Evolutionary conservation across 2,329 filamentous ascomycete species (phyloP).

Genomic region (Paradendryphiella salina): DNA sequence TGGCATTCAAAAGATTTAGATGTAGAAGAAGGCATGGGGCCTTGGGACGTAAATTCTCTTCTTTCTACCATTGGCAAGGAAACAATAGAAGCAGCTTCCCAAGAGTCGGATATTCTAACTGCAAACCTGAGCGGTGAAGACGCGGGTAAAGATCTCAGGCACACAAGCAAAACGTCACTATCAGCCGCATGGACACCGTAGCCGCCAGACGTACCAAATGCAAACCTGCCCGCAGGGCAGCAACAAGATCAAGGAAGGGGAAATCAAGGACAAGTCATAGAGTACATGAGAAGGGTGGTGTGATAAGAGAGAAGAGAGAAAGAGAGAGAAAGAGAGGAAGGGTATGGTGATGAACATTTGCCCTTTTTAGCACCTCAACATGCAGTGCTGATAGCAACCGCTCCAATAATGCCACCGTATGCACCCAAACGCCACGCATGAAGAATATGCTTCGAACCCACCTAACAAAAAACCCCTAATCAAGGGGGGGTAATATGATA

Average conservation of each 20-base stretch:
- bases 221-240: not conserved
- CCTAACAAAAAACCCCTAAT: not conserved
- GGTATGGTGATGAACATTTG: not conserved
- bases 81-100: too few relatives aligned
- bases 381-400: not conserved
- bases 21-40: too few relatives aligned
- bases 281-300: slow-evolving; percentile 6
- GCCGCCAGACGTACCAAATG: not conserved
- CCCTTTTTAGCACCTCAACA: not conserved
- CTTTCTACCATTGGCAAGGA: too few relatives aligned
- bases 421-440: slow-evolving; percentile 5
- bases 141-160: too few relatives aligned
- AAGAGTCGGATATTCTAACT: too few relatives aligned
- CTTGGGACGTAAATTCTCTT: too few relatives aligned
- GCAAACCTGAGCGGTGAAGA: too few relatives aligned
- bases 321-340: not conserved
- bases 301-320: not conserved
- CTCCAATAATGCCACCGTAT: not conserved
- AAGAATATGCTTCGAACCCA: not conserved
- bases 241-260: not conserved
- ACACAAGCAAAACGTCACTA: too few relatives aligned
- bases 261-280: not conserved
- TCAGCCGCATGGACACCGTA: too few relatives aligned
- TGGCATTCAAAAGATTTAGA: too few relatives aligned
- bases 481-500: not conserved